Evolutionary conservation across 257 asterid species (phyloP).

Genomic region (Penstemon davidsonii): DNA sequence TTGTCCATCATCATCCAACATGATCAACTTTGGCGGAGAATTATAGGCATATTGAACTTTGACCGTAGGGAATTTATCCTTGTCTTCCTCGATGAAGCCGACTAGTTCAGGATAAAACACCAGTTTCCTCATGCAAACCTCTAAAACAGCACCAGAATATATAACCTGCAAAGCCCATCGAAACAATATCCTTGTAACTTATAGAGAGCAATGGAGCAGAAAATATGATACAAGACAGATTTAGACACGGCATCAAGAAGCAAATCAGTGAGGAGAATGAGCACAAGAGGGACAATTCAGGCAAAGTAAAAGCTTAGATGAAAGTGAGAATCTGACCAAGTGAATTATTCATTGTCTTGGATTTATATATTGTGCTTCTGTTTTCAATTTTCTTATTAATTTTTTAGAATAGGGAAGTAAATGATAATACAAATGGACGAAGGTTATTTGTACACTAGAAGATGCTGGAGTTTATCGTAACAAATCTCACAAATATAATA

Average conservation of each 20-base stretch:
- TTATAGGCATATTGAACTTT: conserved; percentile 75
- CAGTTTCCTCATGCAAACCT: conserved; percentile 97
- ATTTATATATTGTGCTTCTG: too few species aligned
- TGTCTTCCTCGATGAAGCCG: conserved; percentile 91
- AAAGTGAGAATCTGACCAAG: neutral
- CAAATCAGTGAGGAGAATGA: too few species aligned
- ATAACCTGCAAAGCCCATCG: conserved; percentile 45
- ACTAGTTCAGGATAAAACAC: conserved; percentile 91
- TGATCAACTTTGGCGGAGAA: conserved; percentile 89
- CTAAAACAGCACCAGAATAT: conserved; percentile 77
- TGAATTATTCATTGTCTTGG: neutral
- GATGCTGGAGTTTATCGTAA: neutral
- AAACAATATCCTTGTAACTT: neutral
- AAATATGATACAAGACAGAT: neutral
- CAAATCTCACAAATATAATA: neutral
- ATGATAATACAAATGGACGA: neutral
- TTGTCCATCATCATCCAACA: conserved; percentile 76
- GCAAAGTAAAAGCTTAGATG: too few species aligned
- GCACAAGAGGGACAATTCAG: too few species aligned
- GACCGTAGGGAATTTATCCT: conserved; percentile 71
- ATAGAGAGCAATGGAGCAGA: neutral
- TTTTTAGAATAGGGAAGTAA: neutral
- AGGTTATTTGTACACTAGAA: neutral
- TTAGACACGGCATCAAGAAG: neutral
- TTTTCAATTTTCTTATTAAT: too few species aligned